A percentile compares a stretch with the other conserved stretches of the same genome.
phyloP scores from a whole-genome alignment of 306 rosid genomes.

The Medicago lupulina region DNA sequence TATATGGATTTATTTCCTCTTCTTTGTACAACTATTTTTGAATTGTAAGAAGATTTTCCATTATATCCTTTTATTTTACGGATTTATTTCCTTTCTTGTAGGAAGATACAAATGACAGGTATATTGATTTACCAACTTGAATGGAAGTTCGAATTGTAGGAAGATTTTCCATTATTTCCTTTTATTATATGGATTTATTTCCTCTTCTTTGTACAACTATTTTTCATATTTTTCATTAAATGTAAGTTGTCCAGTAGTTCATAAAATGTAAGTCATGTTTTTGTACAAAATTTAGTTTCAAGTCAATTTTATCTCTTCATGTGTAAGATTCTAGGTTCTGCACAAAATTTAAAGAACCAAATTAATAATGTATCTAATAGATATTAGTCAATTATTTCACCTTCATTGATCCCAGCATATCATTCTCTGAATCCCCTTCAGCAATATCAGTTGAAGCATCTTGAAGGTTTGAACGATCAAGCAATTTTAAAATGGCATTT shows the following conservation, averaged over 20 bases:
- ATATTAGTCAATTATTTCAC: slow-evolving; percentile 54
- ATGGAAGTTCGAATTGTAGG: neutral
- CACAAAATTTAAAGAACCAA: slow-evolving; percentile 13
- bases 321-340: slow-evolving; percentile 37
- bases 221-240: slow-evolving; percentile 3
- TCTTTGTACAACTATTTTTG: too few relatives aligned
- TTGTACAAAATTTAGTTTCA: slow-evolving; percentile 5
- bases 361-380: slow-evolving; percentile 27
- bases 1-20: too few relatives aligned
- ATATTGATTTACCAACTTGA: neutral
- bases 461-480: slow-evolving; percentile 93
- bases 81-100: too few relatives aligned
- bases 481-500: slow-evolving; percentile 88
- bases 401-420: slow-evolving; percentile 97
- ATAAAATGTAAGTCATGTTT: slow-evolving; percentile 12
- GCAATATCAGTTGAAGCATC: slow-evolving; percentile 73
- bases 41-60: too few relatives aligned
- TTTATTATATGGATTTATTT: too few relatives aligned
- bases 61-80: too few relatives aligned
- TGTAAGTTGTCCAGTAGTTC: neutral
- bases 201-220: neutral
- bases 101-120: too few relatives aligned
- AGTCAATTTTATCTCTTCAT: neutral
- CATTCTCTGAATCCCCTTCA: slow-evolving; percentile 91
- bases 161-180: slow-evolving; percentile 11